Conservation (phyloP, 495 filamentous ascomycete genomes). For the Aspergillus hancockii region DNA sequence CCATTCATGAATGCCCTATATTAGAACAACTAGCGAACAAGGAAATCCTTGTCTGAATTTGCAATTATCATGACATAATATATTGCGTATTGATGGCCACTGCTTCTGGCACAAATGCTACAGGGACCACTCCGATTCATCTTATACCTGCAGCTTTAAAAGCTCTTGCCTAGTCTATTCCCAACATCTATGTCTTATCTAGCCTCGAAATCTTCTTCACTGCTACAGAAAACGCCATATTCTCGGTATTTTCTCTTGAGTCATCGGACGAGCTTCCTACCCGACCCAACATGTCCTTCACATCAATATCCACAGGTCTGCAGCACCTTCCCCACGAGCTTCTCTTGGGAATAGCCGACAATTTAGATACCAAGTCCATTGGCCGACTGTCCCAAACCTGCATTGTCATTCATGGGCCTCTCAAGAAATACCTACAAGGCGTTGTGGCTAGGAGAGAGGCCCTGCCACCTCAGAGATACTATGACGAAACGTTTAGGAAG, state of each 20-base stretch:
- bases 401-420: not conserved
- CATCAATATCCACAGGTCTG: not conserved
- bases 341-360: not conserved
- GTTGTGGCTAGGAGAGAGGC: not conserved
- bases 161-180: too few relatives aligned
- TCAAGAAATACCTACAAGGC: not conserved
- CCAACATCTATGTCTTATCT: too few relatives aligned
- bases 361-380: not conserved
- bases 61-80: too few relatives aligned
- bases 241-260: not conserved
- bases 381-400: not conserved
- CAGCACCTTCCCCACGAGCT: not conserved
- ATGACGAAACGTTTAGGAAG: not conserved
- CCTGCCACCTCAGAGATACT: not conserved
- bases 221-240: not conserved
- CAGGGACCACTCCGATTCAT: too few relatives aligned
- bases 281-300: not conserved
- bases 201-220: not conserved
- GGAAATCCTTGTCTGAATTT: too few relatives aligned
- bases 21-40: too few relatives aligned
- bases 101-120: too few relatives aligned
- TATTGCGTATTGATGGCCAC: too few relatives aligned
- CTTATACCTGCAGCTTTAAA: too few relatives aligned
- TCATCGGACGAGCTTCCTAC: not conserved
- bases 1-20: too few relatives aligned